phyloP scores from a whole-genome alignment of 2,329 filamentous ascomycete genomes.

The Leptodontidium sp. region DNA sequence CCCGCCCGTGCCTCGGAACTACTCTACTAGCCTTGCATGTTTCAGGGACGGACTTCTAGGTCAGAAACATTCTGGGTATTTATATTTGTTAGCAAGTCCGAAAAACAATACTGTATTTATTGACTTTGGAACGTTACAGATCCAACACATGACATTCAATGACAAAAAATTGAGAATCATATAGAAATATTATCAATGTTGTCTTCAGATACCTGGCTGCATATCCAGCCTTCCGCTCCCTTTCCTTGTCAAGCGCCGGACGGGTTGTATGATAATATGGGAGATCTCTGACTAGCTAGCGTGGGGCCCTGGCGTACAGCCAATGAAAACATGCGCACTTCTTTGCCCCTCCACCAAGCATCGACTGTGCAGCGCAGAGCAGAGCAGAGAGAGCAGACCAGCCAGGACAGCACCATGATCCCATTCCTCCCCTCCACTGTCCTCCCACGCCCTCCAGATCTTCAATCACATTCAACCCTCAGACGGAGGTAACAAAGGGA shows the following conservation, averaged over 20 bases:
- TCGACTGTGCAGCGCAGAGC: background rate
- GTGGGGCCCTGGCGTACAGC: background rate
- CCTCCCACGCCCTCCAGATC: background rate
- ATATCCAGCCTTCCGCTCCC: background rate
- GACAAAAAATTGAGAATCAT: too few species aligned
- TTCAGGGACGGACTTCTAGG: too few species aligned
- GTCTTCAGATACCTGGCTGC: too few species aligned
- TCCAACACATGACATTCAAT: too few species aligned
- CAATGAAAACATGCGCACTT: constrained; percentile 9
- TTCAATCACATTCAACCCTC: background rate
- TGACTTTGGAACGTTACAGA: too few species aligned
- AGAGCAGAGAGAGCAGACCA: background rate
- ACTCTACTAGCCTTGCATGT: background rate
- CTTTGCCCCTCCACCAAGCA: background rate
- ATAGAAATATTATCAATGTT: too few species aligned
- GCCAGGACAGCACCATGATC: background rate
- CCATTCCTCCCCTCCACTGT: background rate
- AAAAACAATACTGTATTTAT: too few species aligned
- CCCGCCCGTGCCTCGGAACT: constrained; percentile 8
- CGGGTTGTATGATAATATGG: background rate
- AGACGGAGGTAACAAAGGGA: background rate
- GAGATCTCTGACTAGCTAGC: background rate
- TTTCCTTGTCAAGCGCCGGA: background rate
- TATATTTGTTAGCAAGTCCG: too few species aligned
- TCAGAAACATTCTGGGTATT: too few species aligned